These are phyloP conservation scores for Puccinia hordei DNA, from an alignment of 1,284 basidiomycete species.

Conservation along the genomic window DNA sequence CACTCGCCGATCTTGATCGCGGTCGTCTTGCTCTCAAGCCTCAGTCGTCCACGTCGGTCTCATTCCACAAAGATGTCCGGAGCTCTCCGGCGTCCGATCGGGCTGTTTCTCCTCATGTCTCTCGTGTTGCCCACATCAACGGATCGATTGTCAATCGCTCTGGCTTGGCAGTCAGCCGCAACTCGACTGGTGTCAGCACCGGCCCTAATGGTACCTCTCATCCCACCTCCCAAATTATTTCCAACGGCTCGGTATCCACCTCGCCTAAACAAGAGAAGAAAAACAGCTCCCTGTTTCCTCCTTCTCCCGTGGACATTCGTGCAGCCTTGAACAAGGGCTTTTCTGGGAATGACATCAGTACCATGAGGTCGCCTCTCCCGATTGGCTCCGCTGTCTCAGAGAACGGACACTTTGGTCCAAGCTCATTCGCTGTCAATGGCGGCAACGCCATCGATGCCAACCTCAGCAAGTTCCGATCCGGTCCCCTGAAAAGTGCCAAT, in stretches of 20 bases:
- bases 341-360: constrained; percentile 19
- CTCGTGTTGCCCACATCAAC: constrained; percentile 44
- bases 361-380: constrained; percentile 27
- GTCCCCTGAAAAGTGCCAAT: constrained; percentile 6
- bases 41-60: constrained; percentile 62
- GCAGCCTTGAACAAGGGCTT: constrained; percentile 18
- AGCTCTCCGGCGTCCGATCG: constrained; percentile 40
- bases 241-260: constrained; percentile 19
- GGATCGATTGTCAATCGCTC: neutral
- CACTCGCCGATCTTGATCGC: constrained; percentile 66
- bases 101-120: constrained; percentile 39
- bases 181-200: neutral
- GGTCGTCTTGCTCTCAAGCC: constrained; percentile 68
- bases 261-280: constrained; percentile 45
- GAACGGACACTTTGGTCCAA: constrained; percentile 5
- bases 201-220: constrained; percentile 1
- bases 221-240: neutral
- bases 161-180: constrained; percentile 3
- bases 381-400: constrained; percentile 17
- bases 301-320: constrained; percentile 26
- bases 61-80: constrained; percentile 53
- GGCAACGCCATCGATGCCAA: constrained; percentile 9
- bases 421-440: constrained; percentile 18
- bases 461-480: constrained; percentile 15
- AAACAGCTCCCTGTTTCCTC: constrained; percentile 21